Base-by-base conservation (phyloP, 306 rosid species). In the Quillaja saponaria region DNA sequence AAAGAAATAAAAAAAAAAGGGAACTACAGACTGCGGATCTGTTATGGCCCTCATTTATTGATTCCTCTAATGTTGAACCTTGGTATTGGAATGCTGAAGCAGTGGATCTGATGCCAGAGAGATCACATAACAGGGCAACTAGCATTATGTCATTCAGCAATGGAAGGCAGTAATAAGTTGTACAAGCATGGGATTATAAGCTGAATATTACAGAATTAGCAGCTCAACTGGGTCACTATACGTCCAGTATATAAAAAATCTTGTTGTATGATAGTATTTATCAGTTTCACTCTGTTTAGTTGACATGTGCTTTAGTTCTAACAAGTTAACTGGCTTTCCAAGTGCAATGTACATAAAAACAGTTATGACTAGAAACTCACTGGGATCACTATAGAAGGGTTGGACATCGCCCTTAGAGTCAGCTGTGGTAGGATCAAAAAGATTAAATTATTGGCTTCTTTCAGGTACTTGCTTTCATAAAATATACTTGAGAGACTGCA, bases 11-110 rank as follows among this genome's bases (percentile, higher is more conserved):
- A 50, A 68, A 25, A n/a, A 25, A 25, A 25, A 71, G 49, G 96
- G 95, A 25, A 77, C 67, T 7, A 81, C 87, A 66, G 96, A 84
- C 49, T 89, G 90, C 91, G 92, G 96, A 57, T 92, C 99, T 25
- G 88, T 86, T 55, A 75, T 71, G 64, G 59, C 53, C 74, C 3
- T 67, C 85, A 6, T 54, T 76, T 4, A 50, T 50, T 58, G 78
- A 75, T 52, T 88, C 89, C 13, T 83, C 89, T 34, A 56, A 82
- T 78, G 69, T 89, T 72, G 76, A 84, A 76, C 99, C 98, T 50
- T 89, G 96, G 99, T 73, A 81, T 61, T 74, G 86, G 86, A 80
- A 84, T 68, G 86, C 82, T 10, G 69, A 65, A 40, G 58, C 82
- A 45, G 79, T 81, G 13, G 68, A 55, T 69, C 57, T 17, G 85